Conservation (phyloP, 2,329 filamentous ascomycete genomes). For the Westerdykella aurantiaca region DNA sequence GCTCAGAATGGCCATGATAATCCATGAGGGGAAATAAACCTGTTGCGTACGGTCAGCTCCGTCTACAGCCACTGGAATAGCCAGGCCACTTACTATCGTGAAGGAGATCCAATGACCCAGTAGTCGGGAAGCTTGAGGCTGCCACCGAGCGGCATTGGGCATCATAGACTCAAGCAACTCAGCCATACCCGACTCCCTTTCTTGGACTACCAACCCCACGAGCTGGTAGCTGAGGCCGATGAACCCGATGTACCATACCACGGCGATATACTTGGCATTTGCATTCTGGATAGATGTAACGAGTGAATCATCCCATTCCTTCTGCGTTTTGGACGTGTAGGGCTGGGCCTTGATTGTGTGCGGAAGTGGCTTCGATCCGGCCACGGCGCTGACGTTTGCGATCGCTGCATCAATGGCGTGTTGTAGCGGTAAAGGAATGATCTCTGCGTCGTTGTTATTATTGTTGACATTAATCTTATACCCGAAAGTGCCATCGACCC, state of each 20-base stretch:
- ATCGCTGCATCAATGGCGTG: slow-evolving; percentile 70
- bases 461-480: slow-evolving; percentile 56
- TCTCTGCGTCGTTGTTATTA: slow-evolving; percentile 62
- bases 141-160: slow-evolving; percentile 64
- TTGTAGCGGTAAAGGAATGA: slow-evolving; percentile 72
- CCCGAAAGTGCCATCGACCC: slow-evolving; percentile 65
- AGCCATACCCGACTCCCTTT: slow-evolving; percentile 79
- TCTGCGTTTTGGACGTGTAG: slow-evolving; percentile 63
- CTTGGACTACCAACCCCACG: slow-evolving; percentile 72
- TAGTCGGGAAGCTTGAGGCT: slow-evolving; percentile 70
- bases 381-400: slow-evolving; percentile 46
- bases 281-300: slow-evolving; percentile 62
- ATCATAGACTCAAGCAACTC: slow-evolving; percentile 86
- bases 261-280: slow-evolving; percentile 65
- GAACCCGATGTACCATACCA: slow-evolving; percentile 71
- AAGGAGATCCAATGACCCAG: slow-evolving; percentile 72
- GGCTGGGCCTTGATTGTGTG: slow-evolving; percentile 56
- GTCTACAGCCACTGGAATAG: neutral
- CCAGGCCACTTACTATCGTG: slow-evolving; percentile 44
- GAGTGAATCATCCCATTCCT: slow-evolving; percentile 60
- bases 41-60: neutral
- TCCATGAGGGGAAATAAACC: slow-evolving; percentile 73
- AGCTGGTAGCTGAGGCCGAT: slow-evolving; percentile 78
- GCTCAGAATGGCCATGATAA: slow-evolving; percentile 64
- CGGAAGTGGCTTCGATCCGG: slow-evolving; percentile 43